Evolutionary conservation across 1,139 yeast species (phyloP), one percentile per base, ranked within the genome.

Genomic region (Candida sp.): DNA sequence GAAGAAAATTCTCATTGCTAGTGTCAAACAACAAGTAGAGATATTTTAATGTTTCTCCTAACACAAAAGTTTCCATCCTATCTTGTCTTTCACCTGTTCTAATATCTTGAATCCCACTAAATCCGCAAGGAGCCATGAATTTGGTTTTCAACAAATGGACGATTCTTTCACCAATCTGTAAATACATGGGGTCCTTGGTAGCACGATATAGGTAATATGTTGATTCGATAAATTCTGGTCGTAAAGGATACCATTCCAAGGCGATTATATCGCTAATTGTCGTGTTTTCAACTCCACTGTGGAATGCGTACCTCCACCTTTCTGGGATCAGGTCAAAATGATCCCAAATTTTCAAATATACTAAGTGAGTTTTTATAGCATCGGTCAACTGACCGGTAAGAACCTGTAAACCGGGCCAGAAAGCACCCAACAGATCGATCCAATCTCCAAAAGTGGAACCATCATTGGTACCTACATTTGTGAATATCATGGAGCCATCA

Each of bases 171-270:
- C 97, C 98, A 25, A 89, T 78, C 45, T 84, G 81, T 22, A 90
- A 63, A 58, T 84, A 90, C 61, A 89, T 74, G 1, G 97, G 97
- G 58, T 91, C 98, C 47, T 71, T 75, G 0, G 97, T 91, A 1
- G 97, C 96, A 40, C 87, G 70, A 56, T 86, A 90, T 19, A 91
- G 66, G 56, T 84, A 84, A 61, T 89, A 91, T 0, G 95, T 88
- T 0, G 96, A 86, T 58, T 91, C 98, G 34, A 88, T 75, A 54
- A 90, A 88, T 56, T 91, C 98, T 0, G 98, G 98, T 44, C 98
- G 66, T 42, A 91, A 68, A 1, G 97, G 96, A 56, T 89, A 91
- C 97, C 97, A 90, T 58, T 87, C 96, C 36, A 91, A 66, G 0
- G 77, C 70, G 2, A 83, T 63, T 0, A 79, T 55, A 40, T 64